Conservation (phyloP, 192 early-diverging fungal genomes). For the Rhizophagus prolifer region DNA sequence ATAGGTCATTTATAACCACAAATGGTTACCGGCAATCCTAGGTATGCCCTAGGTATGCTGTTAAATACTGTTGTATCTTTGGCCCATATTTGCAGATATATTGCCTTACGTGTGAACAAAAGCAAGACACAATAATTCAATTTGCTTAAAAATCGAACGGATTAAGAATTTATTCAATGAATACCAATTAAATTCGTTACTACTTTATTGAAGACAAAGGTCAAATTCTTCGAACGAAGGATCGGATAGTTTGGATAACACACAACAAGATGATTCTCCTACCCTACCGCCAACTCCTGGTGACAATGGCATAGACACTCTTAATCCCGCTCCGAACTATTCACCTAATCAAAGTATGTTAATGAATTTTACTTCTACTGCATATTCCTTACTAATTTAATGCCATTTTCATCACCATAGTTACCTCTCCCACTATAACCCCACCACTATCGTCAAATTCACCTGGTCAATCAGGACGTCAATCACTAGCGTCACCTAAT, state of each 20-base stretch:
- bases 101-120: neutral
- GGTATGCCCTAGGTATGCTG: neutral
- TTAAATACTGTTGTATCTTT: neutral
- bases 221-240: neutral
- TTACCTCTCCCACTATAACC: neutral
- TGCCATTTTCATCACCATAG: neutral
- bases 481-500: conserved; percentile 13
- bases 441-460: neutral
- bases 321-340: neutral
- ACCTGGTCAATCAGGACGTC: neutral
- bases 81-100: neutral
- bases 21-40: neutral
- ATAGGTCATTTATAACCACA: neutral
- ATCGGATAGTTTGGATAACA: conserved; percentile 7
- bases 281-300: conserved; percentile 3
- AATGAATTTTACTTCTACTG: neutral
- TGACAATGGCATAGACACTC: neutral
- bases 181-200: neutral
- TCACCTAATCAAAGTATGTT: neutral
- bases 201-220: neutral
- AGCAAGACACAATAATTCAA: neutral
- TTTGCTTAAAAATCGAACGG: too few species aligned
- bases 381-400: neutral
- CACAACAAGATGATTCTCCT: conserved; percentile 15
- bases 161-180: neutral